A percentile compares a stretch with the other conserved stretches of the same genome.
phyloP scores from a whole-genome alignment of 768 basidiomycete species.

The Asterophora parasitica region DNA sequence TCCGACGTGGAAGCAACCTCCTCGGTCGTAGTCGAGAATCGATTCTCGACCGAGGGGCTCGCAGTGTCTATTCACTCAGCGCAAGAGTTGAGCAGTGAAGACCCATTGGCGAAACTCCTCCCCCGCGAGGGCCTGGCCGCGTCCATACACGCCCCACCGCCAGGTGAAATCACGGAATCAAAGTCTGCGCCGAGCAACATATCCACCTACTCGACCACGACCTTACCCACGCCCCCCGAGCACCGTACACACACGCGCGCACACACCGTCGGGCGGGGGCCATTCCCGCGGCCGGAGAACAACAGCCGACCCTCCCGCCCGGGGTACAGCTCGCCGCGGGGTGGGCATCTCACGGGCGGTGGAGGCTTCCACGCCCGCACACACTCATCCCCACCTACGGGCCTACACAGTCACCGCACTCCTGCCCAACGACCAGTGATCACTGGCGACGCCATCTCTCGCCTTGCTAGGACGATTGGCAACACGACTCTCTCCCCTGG shows the following conservation, averaged over 20 bases:
- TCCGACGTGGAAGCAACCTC: not conserved
- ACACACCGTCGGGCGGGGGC: slow-evolving; percentile 52
- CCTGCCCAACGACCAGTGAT: slow-evolving; percentile 59
- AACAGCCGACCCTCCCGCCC: slow-evolving; percentile 34
- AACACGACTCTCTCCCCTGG: slow-evolving; percentile 20
- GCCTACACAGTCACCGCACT: slow-evolving; percentile 31
- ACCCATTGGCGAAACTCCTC: slow-evolving; percentile 9
- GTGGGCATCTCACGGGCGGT: slow-evolving; percentile 23
- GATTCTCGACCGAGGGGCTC: slow-evolving; percentile 17
- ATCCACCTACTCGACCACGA: slow-evolving; percentile 23
- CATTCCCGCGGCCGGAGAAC: slow-evolving; percentile 26
- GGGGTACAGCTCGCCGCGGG: slow-evolving; percentile 40
- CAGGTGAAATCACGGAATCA: slow-evolving; percentile 27
- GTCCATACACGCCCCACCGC: slow-evolving; percentile 55
- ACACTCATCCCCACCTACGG: slow-evolving; percentile 58
- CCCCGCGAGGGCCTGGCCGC: slow-evolving; percentile 33
- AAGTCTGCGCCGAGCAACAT: slow-evolving; percentile 36
- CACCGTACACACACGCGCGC: slow-evolving; percentile 46
- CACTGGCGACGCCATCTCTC: slow-evolving; percentile 66
- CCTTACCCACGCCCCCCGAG: slow-evolving; percentile 17
- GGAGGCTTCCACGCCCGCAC: slow-evolving; percentile 49
- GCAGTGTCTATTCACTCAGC: slow-evolving; percentile 17
- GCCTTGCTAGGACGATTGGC: slow-evolving; percentile 60
- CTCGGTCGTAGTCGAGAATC: not conserved
- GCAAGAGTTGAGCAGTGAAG: slow-evolving; percentile 10